Base-by-base conservation (phyloP, 2,329 filamentous ascomycete genomes). In the Peltaster fructicola region DNA sequence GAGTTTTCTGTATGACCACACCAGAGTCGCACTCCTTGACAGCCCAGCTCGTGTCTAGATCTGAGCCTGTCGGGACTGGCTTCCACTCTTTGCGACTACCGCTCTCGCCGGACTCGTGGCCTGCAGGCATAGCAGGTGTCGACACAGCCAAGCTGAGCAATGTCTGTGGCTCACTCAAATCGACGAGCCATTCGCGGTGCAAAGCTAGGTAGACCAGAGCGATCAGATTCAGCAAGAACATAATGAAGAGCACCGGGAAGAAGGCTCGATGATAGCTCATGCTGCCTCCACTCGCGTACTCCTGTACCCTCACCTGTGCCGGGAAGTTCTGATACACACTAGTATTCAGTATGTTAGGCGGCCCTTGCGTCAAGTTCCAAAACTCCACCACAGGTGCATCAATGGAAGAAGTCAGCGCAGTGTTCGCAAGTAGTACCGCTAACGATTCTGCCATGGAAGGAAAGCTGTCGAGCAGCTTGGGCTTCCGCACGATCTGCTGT, bases 141-240 rank as follows among this genome's bases (percentile, higher is more conserved):
- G 79, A 79, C 22, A 82, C 57, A 2, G 75, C 73, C 0, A 82
- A 50, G 0, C 69, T 58, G 39, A 84, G 82, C 2, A 82, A 52
- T 41, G 82, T 82, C 26, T 73, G 68, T 1, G 77, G 74, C 39
- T 85, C 77, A 0, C 71, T 77, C 41, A 76, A 82, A 51, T 85
- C 79, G 1, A 74, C 82, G 6, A 85, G 66, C 12, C 79, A 61
- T 1, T 67, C 65, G 43, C 34, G 62, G 26, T 66, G 56, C 22
- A 65, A 41, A 24, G 73, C 45, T 33, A 74, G 59, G 48, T 80
- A 81, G 2, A 54, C 40, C 1, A 80, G 52, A 29, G 73, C 76
- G 18, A 73, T 53, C 14, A 72, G 30, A 43, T 78, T 82, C 38
- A 76, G 66, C 13, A 65, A 33, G 38, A 81, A 77, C 2, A 77